Conservation (phyloP, 768 basidiomycete genomes). For the Coprinopsis cinerea region DNA sequence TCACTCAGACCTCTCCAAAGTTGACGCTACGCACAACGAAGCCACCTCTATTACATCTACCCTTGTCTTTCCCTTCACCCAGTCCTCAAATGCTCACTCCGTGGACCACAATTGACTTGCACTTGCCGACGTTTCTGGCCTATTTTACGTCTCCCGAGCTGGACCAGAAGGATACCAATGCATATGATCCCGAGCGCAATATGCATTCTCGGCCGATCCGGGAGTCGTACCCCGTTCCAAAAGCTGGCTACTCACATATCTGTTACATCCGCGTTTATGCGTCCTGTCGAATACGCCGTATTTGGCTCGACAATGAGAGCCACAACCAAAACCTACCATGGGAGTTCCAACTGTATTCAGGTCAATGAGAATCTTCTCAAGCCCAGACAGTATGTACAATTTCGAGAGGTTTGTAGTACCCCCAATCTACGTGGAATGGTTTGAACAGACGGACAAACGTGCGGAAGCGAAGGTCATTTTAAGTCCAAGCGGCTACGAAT, state of each 20-base stretch:
- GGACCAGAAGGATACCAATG: not conserved
- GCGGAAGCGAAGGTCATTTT: no score
- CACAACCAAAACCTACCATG: slow-evolving; percentile 53
- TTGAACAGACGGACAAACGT: no score
- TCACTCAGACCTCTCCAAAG: slow-evolving; percentile 46
- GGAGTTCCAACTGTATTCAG: slow-evolving; percentile 66
- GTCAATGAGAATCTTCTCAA: not conserved
- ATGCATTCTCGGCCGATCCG: not conserved
- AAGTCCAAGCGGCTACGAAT: no score
- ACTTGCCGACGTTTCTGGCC: slow-evolving; percentile 53
- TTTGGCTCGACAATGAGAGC: slow-evolving; percentile 65
- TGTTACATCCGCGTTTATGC: slow-evolving; percentile 75
- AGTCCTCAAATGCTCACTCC: slow-evolving; percentile 56
- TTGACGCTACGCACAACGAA: slow-evolving; percentile 33
- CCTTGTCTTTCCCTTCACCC: slow-evolving; percentile 54
- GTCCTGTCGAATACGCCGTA: slow-evolving; percentile 66
- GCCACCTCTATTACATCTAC: slow-evolving; percentile 63
- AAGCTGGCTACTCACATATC: slow-evolving; percentile 56
- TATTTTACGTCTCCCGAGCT: slow-evolving; percentile 42
- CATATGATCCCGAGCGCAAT: not conserved
- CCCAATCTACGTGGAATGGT: no score
- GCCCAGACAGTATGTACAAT: no score
- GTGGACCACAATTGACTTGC: slow-evolving; percentile 62
- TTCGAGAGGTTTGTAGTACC: no score
- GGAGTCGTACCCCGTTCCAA: slow-evolving; percentile 30